Base-by-base conservation (phyloP, 495 filamentous ascomycete species). In the Tuber melanosporum region DNA sequence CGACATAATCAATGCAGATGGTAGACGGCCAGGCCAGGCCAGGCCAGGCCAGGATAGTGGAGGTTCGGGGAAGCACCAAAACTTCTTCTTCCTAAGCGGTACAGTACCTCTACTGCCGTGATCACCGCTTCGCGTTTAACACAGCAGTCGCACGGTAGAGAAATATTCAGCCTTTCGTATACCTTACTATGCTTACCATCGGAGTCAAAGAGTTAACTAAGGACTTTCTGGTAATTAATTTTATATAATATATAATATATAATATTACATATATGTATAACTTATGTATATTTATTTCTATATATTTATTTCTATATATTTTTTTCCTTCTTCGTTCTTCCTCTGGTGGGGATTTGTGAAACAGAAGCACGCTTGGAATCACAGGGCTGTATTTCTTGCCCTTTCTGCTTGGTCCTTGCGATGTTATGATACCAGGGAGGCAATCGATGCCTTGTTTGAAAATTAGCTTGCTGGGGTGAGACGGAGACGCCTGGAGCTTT, bases 401-500 rank as follows among this genome's bases (percentile, higher is more conserved):
- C 57, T 66, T 32, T 36, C 57, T 26, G n/a, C 57, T 36, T 66
- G 57, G 57, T 36, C 26, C 26, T 36, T 66, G 57, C 57, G 26
- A 66, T 17, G 57, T 36, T 36, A 66, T 17, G 57, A 17, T 36
- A 66, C 32, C 12, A 26, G 57, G 26, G 57, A 17, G 12, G 57
- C 57, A 66, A 66, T 66, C 12, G 57, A 36, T 36, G 12, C 57
- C 26, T 66, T 36, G 14, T 66, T 66, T 3, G 26, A 66, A 32
- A 22, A 36, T 66, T 0, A 66, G 26, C 26, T 17, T 32, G n/a
- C 17, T 9, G 12, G 57, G 57, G 6, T 66, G 17, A 36, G 57
- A 6, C 57, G 36, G 17, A 26, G n/a, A 14, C 3, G 4, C 57
- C 57, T 32, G 71, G 76, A 71, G 70, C 57, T 76, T 78, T 76